Percentiles rank a stretch among this genome's conserved stretches.
These are phyloP conservation scores for Aspergillus egyptiacus DNA, from an alignment of 495 filamentous ascomycete species.

Conservation along the genomic window DNA sequence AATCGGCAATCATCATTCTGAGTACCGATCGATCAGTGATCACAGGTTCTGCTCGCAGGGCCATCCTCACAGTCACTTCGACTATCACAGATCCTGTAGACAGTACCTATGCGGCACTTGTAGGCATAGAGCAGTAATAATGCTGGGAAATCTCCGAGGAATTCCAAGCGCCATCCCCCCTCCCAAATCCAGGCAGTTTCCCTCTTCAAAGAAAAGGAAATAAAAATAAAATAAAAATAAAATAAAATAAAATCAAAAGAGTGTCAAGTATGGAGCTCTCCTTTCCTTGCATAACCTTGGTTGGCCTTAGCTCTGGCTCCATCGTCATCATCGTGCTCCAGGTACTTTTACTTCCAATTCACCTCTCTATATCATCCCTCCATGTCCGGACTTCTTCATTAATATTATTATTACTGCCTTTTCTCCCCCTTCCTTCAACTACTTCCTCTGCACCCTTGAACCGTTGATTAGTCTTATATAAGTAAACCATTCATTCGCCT, in stretches of 20 bases:
- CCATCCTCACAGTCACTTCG: no score
- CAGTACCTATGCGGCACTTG: no score
- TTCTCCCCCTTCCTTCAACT: slow-evolving; percentile 3
- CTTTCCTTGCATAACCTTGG: slow-evolving; percentile 30
- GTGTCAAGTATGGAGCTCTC: slow-evolving; percentile 20
- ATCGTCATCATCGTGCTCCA: slow-evolving; percentile 22
- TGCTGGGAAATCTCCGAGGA: no score
- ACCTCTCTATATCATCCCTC: slow-evolving; percentile 6
- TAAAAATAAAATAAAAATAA: slow-evolving; percentile 9
- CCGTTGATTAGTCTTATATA: neutral
- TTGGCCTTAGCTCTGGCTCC: slow-evolving; percentile 21
- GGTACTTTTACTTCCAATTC: no score
- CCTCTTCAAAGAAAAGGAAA: slow-evolving; percentile 3
- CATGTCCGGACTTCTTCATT: no score
- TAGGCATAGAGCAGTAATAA: no score
- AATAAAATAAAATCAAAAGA: slow-evolving; percentile 14
- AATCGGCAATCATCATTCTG: no score
- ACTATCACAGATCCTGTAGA: no score
- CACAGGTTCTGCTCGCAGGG: no score
- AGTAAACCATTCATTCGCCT: neutral
- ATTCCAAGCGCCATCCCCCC: no score
- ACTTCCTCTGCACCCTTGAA: slow-evolving; percentile 6
- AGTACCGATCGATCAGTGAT: no score
- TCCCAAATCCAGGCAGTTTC: no score
- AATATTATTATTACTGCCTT: slow-evolving; percentile 1